phyloP scores from a whole-genome alignment of 2,329 filamentous ascomycete genomes.

The Botryotinia convoluta region DNA sequence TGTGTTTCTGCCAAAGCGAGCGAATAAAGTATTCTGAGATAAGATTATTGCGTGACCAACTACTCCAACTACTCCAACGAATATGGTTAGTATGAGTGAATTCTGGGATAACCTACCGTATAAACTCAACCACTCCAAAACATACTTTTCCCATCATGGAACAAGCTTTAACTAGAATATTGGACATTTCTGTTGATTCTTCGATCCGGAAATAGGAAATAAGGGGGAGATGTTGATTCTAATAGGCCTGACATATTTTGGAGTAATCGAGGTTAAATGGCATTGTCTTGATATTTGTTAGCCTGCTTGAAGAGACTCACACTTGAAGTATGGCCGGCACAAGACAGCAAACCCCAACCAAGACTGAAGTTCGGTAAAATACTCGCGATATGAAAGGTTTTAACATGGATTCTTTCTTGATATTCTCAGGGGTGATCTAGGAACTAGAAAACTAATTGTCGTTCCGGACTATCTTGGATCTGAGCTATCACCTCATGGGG shows the following conservation, averaged over 20 bases:
- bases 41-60: neutral
- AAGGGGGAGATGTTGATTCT: neutral
- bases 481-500: constrained; percentile 8
- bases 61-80: neutral
- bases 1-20: constrained; percentile 2
- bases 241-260: neutral
- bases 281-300: neutral
- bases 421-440: neutral
- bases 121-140: neutral
- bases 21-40: neutral
- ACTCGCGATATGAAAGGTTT: neutral
- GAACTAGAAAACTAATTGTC: neutral
- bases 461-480: neutral
- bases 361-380: neutral
- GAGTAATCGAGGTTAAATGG: neutral
- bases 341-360: neutral
- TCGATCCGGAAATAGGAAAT: neutral
- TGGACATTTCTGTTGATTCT: neutral
- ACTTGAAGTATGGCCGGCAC: neutral
- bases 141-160: neutral
- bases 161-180: neutral
- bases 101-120: neutral
- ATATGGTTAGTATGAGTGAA: neutral
- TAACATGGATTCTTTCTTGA: neutral
- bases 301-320: neutral